Evolutionary conservation across 1,139 yeast species (phyloP).

Genomic region (Diutina catenulata): DNA sequence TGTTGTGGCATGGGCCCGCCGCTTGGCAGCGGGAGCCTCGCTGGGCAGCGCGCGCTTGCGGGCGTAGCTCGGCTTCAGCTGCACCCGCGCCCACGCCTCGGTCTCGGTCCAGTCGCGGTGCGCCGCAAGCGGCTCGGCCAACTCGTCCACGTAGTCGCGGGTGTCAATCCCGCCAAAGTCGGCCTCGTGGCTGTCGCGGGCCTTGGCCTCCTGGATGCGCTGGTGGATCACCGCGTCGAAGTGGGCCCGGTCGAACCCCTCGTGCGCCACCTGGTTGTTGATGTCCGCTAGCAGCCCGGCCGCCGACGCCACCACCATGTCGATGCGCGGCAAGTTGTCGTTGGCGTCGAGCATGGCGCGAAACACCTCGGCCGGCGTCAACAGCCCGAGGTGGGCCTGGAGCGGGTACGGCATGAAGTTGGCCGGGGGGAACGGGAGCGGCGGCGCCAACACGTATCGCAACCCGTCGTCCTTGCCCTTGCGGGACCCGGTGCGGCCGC

Average conservation of each 20-base stretch:
- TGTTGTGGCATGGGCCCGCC: too few relatives aligned
- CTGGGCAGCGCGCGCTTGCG: too few relatives aligned
- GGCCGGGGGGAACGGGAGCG: conserved; percentile 38
- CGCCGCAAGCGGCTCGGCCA: background rate
- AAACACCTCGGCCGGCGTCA: conserved; percentile 29
- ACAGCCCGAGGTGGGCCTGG: conserved; percentile 22
- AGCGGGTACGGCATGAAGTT: conserved; percentile 39
- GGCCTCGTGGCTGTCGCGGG: background rate
- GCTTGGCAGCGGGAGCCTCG: too few relatives aligned
- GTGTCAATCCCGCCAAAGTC: conserved; percentile 1
- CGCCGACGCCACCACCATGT: conserved; percentile 39
- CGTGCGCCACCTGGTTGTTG: conserved; percentile 21
- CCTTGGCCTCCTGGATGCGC: background rate
- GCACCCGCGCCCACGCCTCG: background rate
- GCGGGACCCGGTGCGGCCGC: background rate
- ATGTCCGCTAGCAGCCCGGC: conserved; percentile 34
- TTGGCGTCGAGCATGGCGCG: conserved; percentile 26
- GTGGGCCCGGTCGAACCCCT: conserved; percentile 15
- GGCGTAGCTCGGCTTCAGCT: background rate
- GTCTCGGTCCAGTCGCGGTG: background rate
- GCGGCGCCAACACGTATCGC: conserved; percentile 17
- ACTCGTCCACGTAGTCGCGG: background rate
- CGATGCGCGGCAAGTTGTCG: conserved; percentile 26
- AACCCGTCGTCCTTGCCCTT: background rate
- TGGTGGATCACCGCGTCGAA: background rate